Percentiles rank a stretch among this genome's conserved stretches.
These are phyloP conservation scores for Protoeuglena noctilucae DNA, from an alignment of 139 green algal species.

Conservation along the genomic window DNA sequence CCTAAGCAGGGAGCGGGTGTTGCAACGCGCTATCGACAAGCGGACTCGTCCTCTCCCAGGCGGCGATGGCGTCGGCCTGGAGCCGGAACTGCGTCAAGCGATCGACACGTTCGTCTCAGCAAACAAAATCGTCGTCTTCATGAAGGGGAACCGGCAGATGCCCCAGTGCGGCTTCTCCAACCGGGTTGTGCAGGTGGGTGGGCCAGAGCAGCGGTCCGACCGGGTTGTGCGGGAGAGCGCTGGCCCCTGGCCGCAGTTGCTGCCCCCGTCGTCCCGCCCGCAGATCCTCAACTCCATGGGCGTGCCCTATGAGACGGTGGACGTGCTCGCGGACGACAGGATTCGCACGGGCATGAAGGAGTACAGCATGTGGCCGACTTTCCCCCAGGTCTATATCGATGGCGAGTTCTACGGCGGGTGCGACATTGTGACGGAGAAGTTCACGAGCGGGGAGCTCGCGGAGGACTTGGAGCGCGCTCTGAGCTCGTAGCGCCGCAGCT, in stretches of 20 bases:
- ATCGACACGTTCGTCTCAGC: conserved; percentile 50
- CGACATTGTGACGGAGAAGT: conserved; percentile 88
- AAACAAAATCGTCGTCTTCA: conserved; percentile 71
- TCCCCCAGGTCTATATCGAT: conserved; percentile 71
- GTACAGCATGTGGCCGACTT: conserved; percentile 68
- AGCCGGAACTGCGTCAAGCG: conserved; percentile 39
- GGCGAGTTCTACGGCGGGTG: conserved; percentile 89
- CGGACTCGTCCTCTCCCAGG: no score
- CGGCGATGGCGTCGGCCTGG: no score
- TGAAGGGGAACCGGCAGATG: conserved; percentile 76
- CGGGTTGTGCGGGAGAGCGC: no score
- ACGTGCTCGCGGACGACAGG: conserved; percentile 86
- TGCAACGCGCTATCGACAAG: no score
- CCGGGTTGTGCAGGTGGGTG: conserved; percentile 59
- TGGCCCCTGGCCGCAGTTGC: no score
- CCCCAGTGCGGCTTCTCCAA: conserved; percentile 93
- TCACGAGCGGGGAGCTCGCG: conserved; percentile 49
- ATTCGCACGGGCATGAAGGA: conserved; percentile 19
- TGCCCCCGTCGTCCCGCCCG: neutral
- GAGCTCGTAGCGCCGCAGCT: no score
- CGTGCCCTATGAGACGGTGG: conserved; percentile 62
- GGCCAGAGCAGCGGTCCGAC: no score
- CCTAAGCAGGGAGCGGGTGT: no score
- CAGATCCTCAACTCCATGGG: conserved; percentile 62
- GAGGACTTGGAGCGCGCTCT: conserved; percentile 63